These are phyloP conservation scores for Venustampulla echinocandica DNA, from an alignment of 495 filamentous ascomycete genomes.

Conservation along the genomic window DNA sequence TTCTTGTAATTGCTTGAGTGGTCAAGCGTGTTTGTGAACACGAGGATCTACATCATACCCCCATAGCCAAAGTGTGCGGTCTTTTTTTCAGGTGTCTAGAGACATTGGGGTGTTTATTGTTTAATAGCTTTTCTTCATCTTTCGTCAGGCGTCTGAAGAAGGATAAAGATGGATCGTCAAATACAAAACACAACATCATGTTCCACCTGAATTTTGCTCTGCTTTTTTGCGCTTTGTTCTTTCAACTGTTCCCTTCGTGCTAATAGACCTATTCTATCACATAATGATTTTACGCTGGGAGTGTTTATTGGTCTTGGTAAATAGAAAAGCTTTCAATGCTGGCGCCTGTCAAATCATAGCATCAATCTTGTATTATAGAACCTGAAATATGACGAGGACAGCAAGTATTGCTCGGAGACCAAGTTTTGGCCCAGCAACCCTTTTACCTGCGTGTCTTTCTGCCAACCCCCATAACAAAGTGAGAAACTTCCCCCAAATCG, in stretches of 20 bases:
- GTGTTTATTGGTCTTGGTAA: conserved; percentile 34
- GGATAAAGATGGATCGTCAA: conserved; percentile 13
- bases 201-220: conserved; percentile 27
- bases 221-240: conserved; percentile 17
- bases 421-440: conserved; percentile 33
- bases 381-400: conserved; percentile 21
- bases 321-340: conserved; percentile 13
- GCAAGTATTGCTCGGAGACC: conserved; percentile 29
- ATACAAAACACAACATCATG: conserved; percentile 22
- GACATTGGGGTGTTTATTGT: conserved; percentile 20
- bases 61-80: conserved; percentile 28
- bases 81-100: conserved; percentile 25
- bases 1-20: conserved; percentile 36
- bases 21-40: conserved; percentile 12
- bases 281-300: conserved; percentile 26
- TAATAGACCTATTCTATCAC: conserved; percentile 21
- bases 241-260: conserved; percentile 23
- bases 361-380: conserved; percentile 23
- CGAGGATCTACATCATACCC: conserved; percentile 15
- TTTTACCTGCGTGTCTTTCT: not conserved
- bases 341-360: conserved; percentile 16
- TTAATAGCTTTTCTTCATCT: conserved; percentile 9
- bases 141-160: conserved; percentile 10
- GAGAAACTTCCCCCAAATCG: no score
- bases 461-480: conserved; percentile 1